Conservation (phyloP, 1,284 basidiomycete species). For the Stygiomarasmius scandens region DNA sequence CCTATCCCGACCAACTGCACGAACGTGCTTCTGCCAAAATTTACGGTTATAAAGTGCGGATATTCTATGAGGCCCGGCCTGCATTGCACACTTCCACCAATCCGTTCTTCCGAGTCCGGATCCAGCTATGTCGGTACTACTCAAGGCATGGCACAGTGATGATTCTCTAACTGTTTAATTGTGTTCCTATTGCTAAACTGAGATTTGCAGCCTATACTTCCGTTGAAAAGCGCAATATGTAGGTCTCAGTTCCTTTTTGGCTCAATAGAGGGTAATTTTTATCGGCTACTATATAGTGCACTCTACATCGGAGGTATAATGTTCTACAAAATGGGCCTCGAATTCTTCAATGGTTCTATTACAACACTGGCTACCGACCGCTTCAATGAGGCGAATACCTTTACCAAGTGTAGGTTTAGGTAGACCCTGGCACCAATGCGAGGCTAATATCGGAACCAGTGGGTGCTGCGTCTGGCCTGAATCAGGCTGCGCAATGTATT, state of each 20-base stretch:
- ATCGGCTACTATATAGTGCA: slow-evolving; percentile 17
- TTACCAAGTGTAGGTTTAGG: slow-evolving; percentile 28
- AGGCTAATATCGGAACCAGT: slow-evolving; percentile 16
- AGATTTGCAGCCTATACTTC: slow-evolving; percentile 15
- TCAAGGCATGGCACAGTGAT: no score
- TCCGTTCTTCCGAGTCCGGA: no score
- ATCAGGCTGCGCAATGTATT: slow-evolving; percentile 36
- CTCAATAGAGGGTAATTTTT: not conserved
- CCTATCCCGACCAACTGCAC: no score
- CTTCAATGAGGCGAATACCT: slow-evolving; percentile 27
- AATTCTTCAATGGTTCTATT: slow-evolving; percentile 38
- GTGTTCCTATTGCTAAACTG: no score
- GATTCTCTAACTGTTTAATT: no score
- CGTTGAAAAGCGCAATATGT: slow-evolving; percentile 33
- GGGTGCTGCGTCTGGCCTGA: slow-evolving; percentile 32
- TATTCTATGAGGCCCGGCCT: no score
- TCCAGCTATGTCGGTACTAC: no score
- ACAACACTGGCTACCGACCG: slow-evolving; percentile 34
- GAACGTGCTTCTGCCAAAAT: no score
- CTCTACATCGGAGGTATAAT: slow-evolving; percentile 35
- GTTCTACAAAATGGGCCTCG: slow-evolving; percentile 36
- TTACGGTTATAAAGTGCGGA: no score
- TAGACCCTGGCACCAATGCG: not conserved
- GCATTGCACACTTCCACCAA: no score
- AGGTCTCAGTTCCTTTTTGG: not conserved